Conservation (phyloP, 2,329 filamentous ascomycete species). For the Phoma sp. region DNA sequence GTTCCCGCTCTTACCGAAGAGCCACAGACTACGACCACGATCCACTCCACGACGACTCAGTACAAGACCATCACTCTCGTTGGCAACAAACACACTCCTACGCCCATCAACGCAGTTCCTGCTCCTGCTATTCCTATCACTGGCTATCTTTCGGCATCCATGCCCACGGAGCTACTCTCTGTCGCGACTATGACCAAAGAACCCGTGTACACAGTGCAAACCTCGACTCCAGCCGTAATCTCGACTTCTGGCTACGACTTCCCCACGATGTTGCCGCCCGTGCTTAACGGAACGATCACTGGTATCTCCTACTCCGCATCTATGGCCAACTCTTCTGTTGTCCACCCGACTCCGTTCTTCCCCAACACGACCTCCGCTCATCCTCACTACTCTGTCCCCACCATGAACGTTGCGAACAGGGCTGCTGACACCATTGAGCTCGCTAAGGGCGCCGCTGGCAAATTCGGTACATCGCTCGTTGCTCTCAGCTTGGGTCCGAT, state of each 20-base stretch:
- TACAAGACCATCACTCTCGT: slow-evolving; percentile 17
- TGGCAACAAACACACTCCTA: neutral
- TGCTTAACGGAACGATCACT: slow-evolving; percentile 8
- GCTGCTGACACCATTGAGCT: neutral
- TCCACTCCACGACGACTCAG: slow-evolving; percentile 23
- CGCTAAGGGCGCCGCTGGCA: slow-evolving; percentile 7
- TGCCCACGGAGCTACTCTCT: slow-evolving; percentile 3
- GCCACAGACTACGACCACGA: slow-evolving; percentile 22
- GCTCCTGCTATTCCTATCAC: neutral
- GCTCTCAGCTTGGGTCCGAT: slow-evolving; percentile 13
- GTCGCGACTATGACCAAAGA: neutral
- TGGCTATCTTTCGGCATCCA: slow-evolving; percentile 4
- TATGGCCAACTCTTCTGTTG: slow-evolving; percentile 7
- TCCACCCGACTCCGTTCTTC: slow-evolving; percentile 11
- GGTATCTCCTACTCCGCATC: slow-evolving; percentile 14
- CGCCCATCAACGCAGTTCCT: neutral
- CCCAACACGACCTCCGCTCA: slow-evolving; percentile 16
- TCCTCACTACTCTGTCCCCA: slow-evolving; percentile 11
- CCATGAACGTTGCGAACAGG: slow-evolving; percentile 14
- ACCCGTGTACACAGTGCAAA: slow-evolving; percentile 8
- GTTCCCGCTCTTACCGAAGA: neutral
- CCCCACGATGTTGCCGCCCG: slow-evolving; percentile 8
- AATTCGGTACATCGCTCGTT: slow-evolving; percentile 7
- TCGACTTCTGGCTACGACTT: slow-evolving; percentile 4
- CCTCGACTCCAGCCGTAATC: slow-evolving; percentile 1